phyloP scores from a whole-genome alignment of 805 yeast genomes.

The Wickerhamiella occidentalis region DNA sequence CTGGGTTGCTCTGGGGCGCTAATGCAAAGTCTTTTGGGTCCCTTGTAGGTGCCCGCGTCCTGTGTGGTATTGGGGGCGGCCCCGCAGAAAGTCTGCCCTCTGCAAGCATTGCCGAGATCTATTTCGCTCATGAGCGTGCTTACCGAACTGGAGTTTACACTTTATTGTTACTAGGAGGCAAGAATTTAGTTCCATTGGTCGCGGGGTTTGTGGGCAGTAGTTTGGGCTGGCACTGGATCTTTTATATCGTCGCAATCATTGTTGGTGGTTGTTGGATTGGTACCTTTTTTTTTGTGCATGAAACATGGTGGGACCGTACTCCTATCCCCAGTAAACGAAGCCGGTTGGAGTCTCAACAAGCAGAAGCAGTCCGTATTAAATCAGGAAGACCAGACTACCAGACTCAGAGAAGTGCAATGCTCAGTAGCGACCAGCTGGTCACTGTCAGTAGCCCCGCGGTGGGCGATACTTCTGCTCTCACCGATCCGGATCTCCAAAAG shows the following conservation, averaged over 20 bases:
- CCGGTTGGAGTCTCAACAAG: conserved; percentile 36
- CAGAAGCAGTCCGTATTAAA: conserved; percentile 29
- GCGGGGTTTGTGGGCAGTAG: conserved; percentile 41
- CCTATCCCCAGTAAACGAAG: conserved; percentile 41
- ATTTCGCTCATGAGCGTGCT: conserved; percentile 49
- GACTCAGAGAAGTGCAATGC: neutral
- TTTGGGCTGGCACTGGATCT: conserved; percentile 47
- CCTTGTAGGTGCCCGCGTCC: conserved; percentile 44
- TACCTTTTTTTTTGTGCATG: conserved; percentile 47
- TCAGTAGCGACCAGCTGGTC: neutral
- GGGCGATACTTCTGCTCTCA: neutral
- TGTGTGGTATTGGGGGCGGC: conserved; percentile 48
- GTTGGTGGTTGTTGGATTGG: conserved; percentile 36
- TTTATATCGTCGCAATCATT: conserved; percentile 45
- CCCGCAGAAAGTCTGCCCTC: conserved; percentile 51
- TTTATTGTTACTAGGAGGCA: conserved; percentile 47
- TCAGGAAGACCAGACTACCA: conserved; percentile 2
- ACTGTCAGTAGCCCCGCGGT: neutral
- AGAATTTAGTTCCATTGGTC: conserved; percentile 45
- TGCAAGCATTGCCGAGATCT: conserved; percentile 50
- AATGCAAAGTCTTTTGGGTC: conserved; percentile 37
- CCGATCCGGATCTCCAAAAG: neutral
- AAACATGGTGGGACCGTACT: conserved; percentile 49
- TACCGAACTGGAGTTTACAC: conserved; percentile 49
- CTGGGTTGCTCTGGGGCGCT: conserved; percentile 45